Base-by-base conservation (phyloP, 306 rosid genomes). In the Crataegus laevigata region DNA sequence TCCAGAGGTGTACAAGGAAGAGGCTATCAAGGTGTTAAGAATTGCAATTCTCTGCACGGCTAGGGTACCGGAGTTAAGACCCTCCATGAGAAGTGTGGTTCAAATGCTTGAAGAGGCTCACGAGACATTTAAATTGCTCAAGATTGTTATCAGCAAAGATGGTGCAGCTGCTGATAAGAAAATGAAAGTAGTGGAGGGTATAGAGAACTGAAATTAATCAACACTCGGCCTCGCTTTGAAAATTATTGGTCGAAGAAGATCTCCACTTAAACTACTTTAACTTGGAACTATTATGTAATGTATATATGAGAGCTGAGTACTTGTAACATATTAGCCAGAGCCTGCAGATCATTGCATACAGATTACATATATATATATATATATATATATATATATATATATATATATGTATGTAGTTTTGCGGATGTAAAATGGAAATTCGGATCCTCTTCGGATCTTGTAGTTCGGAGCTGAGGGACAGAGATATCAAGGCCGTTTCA, bases 71-170 rank as follows among this genome's bases (percentile, higher is more conserved):
- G 83, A 87, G 40, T 11, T 79, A 11, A 89, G 99, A 69, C 99
- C 98, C 5, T 80, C 85, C 15, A 96, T 96, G 99, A 89, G 93
- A 76, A 80, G 76, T 65, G 99, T 96, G 68, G 98, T 96, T 58
- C 97, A 96, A 45, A 89, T 88, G 91, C 89, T 96, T 0, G 86
- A 89, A 54, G 97, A 88, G 54, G 97, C 91, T 13, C 77, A 73
- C 34, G 91, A 80, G 28, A 91, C 92, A 9, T 80, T 87, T 76
- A 85, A 80, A 51, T 57, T 94, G 81, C 74, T 87, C 28, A 85
- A 89, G 1, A 88, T 96, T 71, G 78, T 84, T 17, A 78, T 88
- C 47, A 55, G 75, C 80, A 94, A 94, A 80, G 89, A 94, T 28
- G 87, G 82, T 3, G 57, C 59, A 13, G 17, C 63, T 24, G 26